Percentiles rank a stretch among this genome's conserved stretches.
Conservation (phyloP, 1,284 basidiomycete species). For the Ustilago bromivora region DNA sequence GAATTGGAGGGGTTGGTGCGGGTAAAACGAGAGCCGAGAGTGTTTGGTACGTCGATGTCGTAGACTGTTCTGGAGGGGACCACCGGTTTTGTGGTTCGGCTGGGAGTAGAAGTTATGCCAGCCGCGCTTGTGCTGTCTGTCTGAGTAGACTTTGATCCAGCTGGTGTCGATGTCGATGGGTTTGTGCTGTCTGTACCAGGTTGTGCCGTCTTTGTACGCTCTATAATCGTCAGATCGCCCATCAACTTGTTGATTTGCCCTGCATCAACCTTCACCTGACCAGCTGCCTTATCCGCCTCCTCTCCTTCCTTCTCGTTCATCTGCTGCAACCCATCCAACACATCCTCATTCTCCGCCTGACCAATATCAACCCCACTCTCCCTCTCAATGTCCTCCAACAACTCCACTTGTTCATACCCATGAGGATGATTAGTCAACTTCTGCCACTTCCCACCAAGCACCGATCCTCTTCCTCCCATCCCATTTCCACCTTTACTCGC, state of each 20-base stretch:
- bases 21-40: slow-evolving; percentile 21
- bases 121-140: not conserved
- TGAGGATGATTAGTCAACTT: slow-evolving; percentile 88
- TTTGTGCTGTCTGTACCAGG: not conserved
- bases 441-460: slow-evolving; percentile 82
- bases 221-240: slow-evolving; percentile 27
- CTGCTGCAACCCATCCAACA: not conserved
- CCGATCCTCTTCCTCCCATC: slow-evolving; percentile 82
- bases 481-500: not conserved
- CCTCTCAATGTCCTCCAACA: slow-evolving; percentile 45
- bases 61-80: slow-evolving; percentile 13
- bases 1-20: not conserved
- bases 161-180: not conserved
- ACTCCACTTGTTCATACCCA: slow-evolving; percentile 71
- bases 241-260: slow-evolving; percentile 14
- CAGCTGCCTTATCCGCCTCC: not conserved
- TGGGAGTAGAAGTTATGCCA: not conserved
- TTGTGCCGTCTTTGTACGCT: slow-evolving; percentile 1
- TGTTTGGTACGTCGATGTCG: slow-evolving; percentile 40
- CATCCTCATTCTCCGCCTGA: not conserved
- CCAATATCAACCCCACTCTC: slow-evolving; percentile 19
- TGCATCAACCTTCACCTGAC: not conserved
- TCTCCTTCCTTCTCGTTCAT: not conserved
- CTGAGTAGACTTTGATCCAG: not conserved
- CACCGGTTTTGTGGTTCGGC: not conserved